Evolutionary conservation across 2,329 filamentous ascomycete species (phyloP).

Genomic region (Neopestalotiopsis sp.): DNA sequence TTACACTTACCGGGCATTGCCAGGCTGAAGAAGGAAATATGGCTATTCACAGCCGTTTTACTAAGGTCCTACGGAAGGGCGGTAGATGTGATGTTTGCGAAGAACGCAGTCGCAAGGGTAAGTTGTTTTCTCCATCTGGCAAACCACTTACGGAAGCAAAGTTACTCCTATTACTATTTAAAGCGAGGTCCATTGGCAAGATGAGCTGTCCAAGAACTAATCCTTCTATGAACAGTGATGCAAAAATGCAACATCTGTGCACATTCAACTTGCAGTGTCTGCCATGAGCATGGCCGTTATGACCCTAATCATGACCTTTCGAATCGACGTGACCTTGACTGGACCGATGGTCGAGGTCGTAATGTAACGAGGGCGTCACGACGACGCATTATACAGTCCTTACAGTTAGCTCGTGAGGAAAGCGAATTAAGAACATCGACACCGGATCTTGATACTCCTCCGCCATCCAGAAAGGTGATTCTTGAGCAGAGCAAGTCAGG

Average conservation of each 20-base stretch:
- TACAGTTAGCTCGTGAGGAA: too few relatives aligned
- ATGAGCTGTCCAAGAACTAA: too few relatives aligned
- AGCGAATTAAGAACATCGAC: too few relatives aligned
- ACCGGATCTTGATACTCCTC: too few relatives aligned
- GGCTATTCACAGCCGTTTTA: neutral
- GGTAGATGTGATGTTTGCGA: neutral
- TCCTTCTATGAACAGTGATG: conserved; percentile 11
- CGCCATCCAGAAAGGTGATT: too few relatives aligned
- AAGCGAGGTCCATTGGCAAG: too few relatives aligned
- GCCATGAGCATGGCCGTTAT: conserved; percentile 21
- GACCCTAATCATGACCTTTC: conserved; percentile 23
- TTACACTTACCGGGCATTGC: too few relatives aligned
- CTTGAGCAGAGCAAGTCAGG: too few relatives aligned
- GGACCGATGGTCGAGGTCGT: conserved; percentile 8
- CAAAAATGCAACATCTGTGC: conserved; percentile 24
- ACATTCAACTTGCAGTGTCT: conserved; percentile 24
- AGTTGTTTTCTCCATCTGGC: neutral
- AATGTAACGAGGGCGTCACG: neutral
- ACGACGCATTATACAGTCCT: too few relatives aligned
- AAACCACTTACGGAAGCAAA: too few relatives aligned
- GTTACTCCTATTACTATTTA: too few relatives aligned
- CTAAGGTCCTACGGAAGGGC: neutral
- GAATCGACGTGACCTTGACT: conserved; percentile 20
- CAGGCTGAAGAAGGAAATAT: too few relatives aligned
- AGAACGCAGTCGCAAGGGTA: neutral